Base-by-base conservation (phyloP, 2,329 filamentous ascomycete genomes). In the Bisporella sp. region DNA sequence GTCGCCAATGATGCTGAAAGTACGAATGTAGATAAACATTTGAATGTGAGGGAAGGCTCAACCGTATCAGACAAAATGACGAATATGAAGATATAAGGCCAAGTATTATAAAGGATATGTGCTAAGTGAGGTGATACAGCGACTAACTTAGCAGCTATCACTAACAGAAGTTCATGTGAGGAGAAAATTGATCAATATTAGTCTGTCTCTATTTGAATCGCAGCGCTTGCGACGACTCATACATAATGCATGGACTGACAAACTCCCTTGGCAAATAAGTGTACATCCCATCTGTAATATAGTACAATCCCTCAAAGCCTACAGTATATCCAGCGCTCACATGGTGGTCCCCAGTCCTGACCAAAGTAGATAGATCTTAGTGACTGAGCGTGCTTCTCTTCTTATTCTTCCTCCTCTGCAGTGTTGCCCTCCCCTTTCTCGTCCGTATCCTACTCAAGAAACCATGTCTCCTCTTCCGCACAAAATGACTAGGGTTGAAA, bases 391-490 rank as follows among this genome's bases (percentile, higher is more conserved):
- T 64, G 51, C 57, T 62, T 57, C 65, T 63, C 51, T 51, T 56
- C 59, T 66, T 67, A 33, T 53, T 49, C 53, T 52, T 63, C 54
- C 65, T 56, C 50, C 65, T 59, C 48, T 57, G 54, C 35, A 67
- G 43, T 2, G 55, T 62, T 46, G 54, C 58, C 32, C 61, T 51
- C 4, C 65, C 65, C 45, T 65, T 67, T 52, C 64, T 59, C 41
- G 62, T 67, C 54, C 52, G 58, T 33, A 64, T 43, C 12, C 65
- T 49, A 40, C 58, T 62, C 57, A 67, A 62, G 52, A 67, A 67
- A 6, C 65, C 65, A 62, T 67, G 65, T 50, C 65, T 57, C 42
- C 65, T 50, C 61, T 67, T 67, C 51, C 64, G 56, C 13, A 66
- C 64, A 55, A 67, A 66, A 60, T 67, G 65, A 54, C 61, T 65